Evolutionary conservation across 1,139 yeast genomes (phyloP), one percentile per base, ranked within the genome.

Genomic region (Candida albicans): DNA sequence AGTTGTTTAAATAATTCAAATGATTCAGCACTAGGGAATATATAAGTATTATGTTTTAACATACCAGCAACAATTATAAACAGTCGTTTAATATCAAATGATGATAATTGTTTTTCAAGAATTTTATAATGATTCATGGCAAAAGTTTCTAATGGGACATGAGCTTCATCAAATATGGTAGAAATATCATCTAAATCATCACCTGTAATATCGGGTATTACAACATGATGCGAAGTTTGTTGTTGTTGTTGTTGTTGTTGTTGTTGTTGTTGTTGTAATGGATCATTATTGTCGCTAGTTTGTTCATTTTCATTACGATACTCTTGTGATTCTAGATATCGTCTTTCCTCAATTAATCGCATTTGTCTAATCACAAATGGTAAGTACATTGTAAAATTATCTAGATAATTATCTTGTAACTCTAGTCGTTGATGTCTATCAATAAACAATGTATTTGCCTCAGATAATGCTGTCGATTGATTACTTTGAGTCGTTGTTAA

Each of bases 301-400:
- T 27, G 24, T 14, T 22, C 33, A 15, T 13, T 28, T 6, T 26
- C 39, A 27, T 15, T 18, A 18, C 22, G 22, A 18, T 18, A 18
- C 22, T 18, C 22, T 18, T 18, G 22, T 10, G 14, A n/a, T 12
- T 29, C 32, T n/a, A 9, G 22, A 22, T 37, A 37, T 34, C 37
- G 26, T 33, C 33, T 40, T 35, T 30, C 39, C 8, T 50, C 47
- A 11, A 52, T 51, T 11, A 59, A 18, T 32, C 74, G 50, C 48
- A 60, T 42, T 33, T 64, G 55, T 33, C 74, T 53, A 15, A 68
- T 40, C 8, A 71, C 50, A 52, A 55, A 73, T 1, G 79, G 79
- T 9, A 68, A 51, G 50, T 71, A 73, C 29, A 55, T 52, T 24
- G 69, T 64, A 50, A 67, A 71, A 47, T 73, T 73, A 14, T 67